A percentile compares a stretch with the other conserved stretches of the same genome.
Conservation (phyloP, 1,284 basidiomycete genomes). For the Inonotus obliquus region DNA sequence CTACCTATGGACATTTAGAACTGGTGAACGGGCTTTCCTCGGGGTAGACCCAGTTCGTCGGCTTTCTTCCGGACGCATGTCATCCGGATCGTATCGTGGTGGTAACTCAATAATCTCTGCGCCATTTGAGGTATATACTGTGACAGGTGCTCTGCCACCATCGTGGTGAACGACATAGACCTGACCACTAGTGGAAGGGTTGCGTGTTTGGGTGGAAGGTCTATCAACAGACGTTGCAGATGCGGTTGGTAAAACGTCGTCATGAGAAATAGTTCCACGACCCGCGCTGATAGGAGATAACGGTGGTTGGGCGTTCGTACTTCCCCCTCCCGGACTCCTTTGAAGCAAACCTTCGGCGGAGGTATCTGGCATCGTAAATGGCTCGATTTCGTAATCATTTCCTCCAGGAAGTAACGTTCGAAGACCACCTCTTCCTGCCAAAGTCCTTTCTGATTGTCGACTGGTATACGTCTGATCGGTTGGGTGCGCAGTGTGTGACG, state of each 20-base stretch:
- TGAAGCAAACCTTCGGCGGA: slow-evolving; percentile 4
- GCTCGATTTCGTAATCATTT: slow-evolving; percentile 40
- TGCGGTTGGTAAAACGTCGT: slow-evolving; percentile 2
- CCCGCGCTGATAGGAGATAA: background rate
- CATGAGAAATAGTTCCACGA: background rate
- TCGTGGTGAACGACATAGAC: slow-evolving; percentile 60
- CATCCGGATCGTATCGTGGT: slow-evolving; percentile 36
- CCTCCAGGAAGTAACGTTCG: slow-evolving; percentile 16
- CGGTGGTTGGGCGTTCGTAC: background rate
- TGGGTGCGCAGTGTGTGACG: background rate
- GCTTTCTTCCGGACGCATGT: slow-evolving; percentile 3
- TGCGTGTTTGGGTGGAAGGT: slow-evolving; percentile 6
- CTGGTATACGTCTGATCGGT: background rate
- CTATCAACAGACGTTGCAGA: slow-evolving; percentile 8
- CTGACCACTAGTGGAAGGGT: slow-evolving; percentile 25
- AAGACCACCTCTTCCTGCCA: background rate
- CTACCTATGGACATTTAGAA: background rate
- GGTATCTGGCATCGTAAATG: slow-evolving; percentile 36
- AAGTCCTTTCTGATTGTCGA: background rate
- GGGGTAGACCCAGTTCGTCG: slow-evolving; percentile 3
- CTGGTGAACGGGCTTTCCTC: background rate
- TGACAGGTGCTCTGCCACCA: slow-evolving; percentile 48
- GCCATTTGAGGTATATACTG: slow-evolving; percentile 49
- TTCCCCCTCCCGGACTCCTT: background rate
- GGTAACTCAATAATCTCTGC: slow-evolving; percentile 55